Evolutionary conservation across 2,329 filamentous ascomycete species (phyloP).

Genomic region (Verticillium albo-atrum): DNA sequence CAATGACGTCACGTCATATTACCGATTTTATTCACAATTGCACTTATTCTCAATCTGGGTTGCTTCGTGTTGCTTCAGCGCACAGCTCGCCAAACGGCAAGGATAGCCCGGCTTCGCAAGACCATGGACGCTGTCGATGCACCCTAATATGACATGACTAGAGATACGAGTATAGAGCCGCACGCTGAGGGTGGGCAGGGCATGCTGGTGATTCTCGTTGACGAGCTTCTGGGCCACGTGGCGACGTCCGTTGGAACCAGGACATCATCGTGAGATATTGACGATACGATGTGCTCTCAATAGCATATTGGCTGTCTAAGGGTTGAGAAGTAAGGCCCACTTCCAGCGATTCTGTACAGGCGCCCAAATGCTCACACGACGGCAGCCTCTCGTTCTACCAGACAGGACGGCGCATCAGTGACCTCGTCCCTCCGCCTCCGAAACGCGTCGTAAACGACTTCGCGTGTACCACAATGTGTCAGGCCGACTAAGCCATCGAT

Average conservation of each 20-base stretch:
- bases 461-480: constrained; percentile 21
- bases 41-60: neutral
- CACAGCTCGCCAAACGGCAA: neutral
- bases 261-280: neutral
- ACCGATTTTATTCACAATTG: neutral
- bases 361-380: neutral
- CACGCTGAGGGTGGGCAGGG: too few relatives aligned
- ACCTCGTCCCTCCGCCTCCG: constrained; percentile 15
- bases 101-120: neutral
- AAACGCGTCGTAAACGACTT: constrained; percentile 25
- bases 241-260: neutral
- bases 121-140: neutral
- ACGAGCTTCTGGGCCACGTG: neutral
- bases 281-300: neutral
- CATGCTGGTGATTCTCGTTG: neutral
- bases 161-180: neutral
- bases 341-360: too few relatives aligned
- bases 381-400: neutral
- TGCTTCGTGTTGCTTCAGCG: neutral
- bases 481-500: constrained; percentile 20
- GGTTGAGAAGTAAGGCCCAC: too few relatives aligned
- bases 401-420: neutral
- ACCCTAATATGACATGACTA: neutral
- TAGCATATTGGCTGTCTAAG: neutral
- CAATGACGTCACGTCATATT: neutral